These are phyloP conservation scores for Setomelanomma holmii DNA, from an alignment of 2,329 filamentous ascomycete genomes.

Conservation along the genomic window DNA sequence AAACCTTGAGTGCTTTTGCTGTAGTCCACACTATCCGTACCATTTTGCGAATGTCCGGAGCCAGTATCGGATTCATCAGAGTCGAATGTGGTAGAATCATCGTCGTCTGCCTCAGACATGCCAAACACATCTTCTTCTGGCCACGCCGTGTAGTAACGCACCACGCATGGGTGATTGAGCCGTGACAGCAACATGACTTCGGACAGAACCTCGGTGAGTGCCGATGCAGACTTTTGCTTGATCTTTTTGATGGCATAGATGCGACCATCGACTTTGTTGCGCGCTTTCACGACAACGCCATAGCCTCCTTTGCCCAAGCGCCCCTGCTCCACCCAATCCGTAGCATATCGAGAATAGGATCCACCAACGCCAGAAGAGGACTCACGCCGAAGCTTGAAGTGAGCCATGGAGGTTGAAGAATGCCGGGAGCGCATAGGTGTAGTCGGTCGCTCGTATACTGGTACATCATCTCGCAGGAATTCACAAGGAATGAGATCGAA, in stretches of 20 bases:
- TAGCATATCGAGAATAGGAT: slow-evolving; percentile 76
- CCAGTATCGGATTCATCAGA: slow-evolving; percentile 33
- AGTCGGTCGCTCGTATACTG: slow-evolving; percentile 47
- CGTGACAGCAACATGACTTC: slow-evolving; percentile 90
- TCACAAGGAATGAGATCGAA: slow-evolving; percentile 72
- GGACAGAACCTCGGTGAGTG: slow-evolving; percentile 79
- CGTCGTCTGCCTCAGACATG: slow-evolving; percentile 48
- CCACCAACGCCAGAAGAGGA: slow-evolving; percentile 41
- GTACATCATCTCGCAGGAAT: slow-evolving; percentile 59
- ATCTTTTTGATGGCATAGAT: slow-evolving; percentile 98
- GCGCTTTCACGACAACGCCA: slow-evolving; percentile 93
- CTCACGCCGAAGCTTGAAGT: slow-evolving; percentile 44
- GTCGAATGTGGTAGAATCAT: slow-evolving; percentile 37
- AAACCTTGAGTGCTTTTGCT: slow-evolving; percentile 75
- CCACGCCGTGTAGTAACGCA: slow-evolving; percentile 96
- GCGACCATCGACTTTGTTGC: slow-evolving; percentile 91
- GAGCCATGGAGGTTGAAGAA: slow-evolving; percentile 45
- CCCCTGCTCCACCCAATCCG: slow-evolving; percentile 90
- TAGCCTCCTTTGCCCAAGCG: slow-evolving; percentile 92
- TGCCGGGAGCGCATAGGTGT: slow-evolving; percentile 46
- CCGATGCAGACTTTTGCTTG: slow-evolving; percentile 76
- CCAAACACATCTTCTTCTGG: slow-evolving; percentile 71
- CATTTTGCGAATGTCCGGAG: slow-evolving; percentile 34
- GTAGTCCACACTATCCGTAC: slow-evolving; percentile 60
- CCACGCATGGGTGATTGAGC: slow-evolving; percentile 85